Evolutionary conservation across 805 yeast species (phyloP), one percentile per base, ranked within the genome.

Genomic region (Kuraishia ogatae): DNA sequence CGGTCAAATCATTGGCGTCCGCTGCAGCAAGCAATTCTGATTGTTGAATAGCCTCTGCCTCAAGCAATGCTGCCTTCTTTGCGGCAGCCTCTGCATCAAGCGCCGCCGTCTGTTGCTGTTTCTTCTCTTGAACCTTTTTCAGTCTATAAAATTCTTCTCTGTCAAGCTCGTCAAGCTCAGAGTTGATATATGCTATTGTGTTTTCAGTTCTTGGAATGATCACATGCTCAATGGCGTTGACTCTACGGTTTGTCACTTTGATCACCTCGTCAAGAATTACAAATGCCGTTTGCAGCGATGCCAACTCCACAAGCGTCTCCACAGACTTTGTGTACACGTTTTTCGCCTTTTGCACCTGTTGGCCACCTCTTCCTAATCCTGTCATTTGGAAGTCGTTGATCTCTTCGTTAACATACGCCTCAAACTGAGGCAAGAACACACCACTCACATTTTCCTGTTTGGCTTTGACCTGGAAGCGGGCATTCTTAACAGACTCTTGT

Each of bases 341-440:
- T 71, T 92, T 91, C 56, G 98, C 97, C 71, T 86, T 87, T 71
- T 89, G 96, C 54, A 93, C 96, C 70, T 93, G 98, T 72, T 93
- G 98, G 60, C 99, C 98, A 72, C 99, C 99, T 70, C 97, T 82
- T 4, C 99, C 99, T 61, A 93, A 78, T 63, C 99, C 99, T 4
- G 98, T 93, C 82, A 93, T 77, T 70, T 89, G 89, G 78, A 93
- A 93, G 67, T 94, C 99, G 66, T 93, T 93, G 68, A 89, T 88
- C 11, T 83, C 82, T 59, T 88, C 90, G 66, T 91, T 88, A 58
- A 90, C 82, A 61, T 80, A 86, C 26, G 92, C 82, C 64, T 92
- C 97, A 63, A 93, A 94, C 58, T 92, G 90, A 23, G 99, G 98
- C 65, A 93, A 78, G 64, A 85, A 84, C 46, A 93, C 99, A 73